phyloP scores from a whole-genome alignment of 2,329 filamentous ascomycete species.

The Colletotrichum tabaci region DNA sequence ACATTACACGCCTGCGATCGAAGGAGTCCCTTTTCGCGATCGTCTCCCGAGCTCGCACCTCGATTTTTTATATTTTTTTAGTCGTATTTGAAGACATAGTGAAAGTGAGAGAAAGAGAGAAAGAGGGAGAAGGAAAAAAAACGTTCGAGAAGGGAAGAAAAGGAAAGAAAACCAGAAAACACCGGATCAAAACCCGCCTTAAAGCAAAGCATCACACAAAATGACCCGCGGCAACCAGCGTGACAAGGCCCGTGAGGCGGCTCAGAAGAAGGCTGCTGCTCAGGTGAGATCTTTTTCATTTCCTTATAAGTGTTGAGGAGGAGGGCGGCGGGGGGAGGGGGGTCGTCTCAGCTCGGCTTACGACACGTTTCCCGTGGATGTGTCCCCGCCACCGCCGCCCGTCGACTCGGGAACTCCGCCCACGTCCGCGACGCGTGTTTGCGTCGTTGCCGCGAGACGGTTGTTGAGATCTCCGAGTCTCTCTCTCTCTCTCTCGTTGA shows the following conservation, averaged over 20 bases:
- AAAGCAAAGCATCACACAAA: conserved; percentile 14
- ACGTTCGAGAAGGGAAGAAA: too few species aligned
- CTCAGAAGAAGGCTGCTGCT: conserved; percentile 77
- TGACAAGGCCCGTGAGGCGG: conserved; percentile 92
- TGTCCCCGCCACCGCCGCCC: background rate
- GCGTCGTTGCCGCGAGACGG: too few species aligned
- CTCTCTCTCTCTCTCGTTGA: too few species aligned
- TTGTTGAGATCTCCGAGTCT: too few species aligned
- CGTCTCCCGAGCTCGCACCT: conserved; percentile 11
- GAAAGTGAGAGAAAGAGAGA: too few species aligned
- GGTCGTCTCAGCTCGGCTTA: background rate
- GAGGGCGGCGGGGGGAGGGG: too few species aligned
- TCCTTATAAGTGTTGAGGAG: too few species aligned
- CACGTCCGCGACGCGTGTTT: too few species aligned
- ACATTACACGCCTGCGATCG: background rate
- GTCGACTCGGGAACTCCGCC: too few species aligned
- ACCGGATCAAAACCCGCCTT: too few species aligned
- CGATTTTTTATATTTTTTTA: background rate
- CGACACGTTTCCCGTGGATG: background rate
- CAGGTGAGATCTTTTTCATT: conserved; percentile 63
- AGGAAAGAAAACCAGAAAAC: background rate
- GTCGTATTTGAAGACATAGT: background rate
- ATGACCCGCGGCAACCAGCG: conserved; percentile 99
- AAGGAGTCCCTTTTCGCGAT: background rate
- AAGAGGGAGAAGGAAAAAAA: background rate